These are phyloP conservation scores for Rhizomucor miehei DNA, from an alignment of 371 early-diverging fungal species.

Conservation along the genomic window DNA sequence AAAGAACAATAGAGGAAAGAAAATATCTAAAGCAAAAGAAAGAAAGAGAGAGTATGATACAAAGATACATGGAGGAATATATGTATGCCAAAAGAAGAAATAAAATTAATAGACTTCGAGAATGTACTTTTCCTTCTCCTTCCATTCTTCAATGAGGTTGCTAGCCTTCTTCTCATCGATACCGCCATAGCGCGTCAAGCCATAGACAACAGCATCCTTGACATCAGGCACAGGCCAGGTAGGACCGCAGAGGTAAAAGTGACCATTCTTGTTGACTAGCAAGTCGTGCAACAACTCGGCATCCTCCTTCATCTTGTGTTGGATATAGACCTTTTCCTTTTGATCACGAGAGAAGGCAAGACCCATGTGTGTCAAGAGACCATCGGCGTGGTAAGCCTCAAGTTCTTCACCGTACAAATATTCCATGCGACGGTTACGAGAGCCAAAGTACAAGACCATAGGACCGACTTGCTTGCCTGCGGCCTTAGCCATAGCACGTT, in stretches of 20 bases:
- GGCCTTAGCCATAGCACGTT: conserved; percentile 75
- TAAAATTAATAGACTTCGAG: conserved; percentile 81
- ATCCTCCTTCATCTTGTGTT: conserved; percentile 90
- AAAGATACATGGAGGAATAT: no score
- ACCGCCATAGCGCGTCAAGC: conserved; percentile 63
- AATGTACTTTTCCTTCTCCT: conserved; percentile 89
- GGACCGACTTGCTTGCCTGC: conserved; percentile 83
- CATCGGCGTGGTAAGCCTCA: conserved; percentile 87
- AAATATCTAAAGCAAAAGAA: no score
- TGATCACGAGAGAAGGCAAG: conserved; percentile 95
- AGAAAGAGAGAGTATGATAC: no score
- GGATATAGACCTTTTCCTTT: conserved; percentile 91
- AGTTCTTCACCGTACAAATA: conserved; percentile 94
- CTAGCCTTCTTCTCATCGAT: conserved; percentile 63
- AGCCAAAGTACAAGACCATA: conserved; percentile 93
- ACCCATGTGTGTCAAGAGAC: conserved; percentile 79
- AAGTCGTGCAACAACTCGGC: conserved; percentile 68
- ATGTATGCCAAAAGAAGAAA: no score
- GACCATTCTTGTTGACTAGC: conserved; percentile 72
- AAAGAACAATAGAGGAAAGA: no score
- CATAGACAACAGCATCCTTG: conserved; percentile 82
- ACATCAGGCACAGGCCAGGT: conserved; percentile 96
- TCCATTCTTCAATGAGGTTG: conserved; percentile 81
- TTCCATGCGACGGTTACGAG: conserved; percentile 87
- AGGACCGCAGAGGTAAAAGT: conserved; percentile 94